Base-by-base conservation (phyloP, 176 grass and related monocot species). In the Bromus sterilis region DNA sequence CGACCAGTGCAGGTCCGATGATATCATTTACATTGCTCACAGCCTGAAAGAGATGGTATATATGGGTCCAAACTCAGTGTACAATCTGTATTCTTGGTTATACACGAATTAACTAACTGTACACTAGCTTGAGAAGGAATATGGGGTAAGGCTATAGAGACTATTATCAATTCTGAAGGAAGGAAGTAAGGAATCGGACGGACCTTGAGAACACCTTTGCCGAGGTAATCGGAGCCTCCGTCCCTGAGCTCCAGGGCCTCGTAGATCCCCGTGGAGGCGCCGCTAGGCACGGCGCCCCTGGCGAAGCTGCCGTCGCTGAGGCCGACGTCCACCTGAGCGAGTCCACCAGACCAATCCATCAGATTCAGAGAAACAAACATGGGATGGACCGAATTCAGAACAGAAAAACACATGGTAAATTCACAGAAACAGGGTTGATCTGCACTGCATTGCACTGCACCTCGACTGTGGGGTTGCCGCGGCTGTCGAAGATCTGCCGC, bases 401-500 rank as follows among this genome's bases (percentile, higher is more conserved):
- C 43, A 48, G 24, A n/a, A n/a, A n/a, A n/a, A n/a, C n/a, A n/a
- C n/a, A n/a, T n/a, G n/a, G n/a, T n/a, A n/a, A n/a, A n/a, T n/a
- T n/a, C n/a, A n/a, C n/a, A n/a, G n/a, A n/a, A n/a, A n/a, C n/a
- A n/a, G 3, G 55, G 23, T 57, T 57, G 9, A 23, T 56, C 18
- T 25, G 9, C 53, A 58, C n/a, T 26, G 9, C 56, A n/a, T n/a
- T n/a, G 23, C 23, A 57, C 55, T n/a, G 40, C 56, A 88, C 87
- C 82, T 89, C 82, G 49, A 94, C 91, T 26, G 88, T 94, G 76
- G 88, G 91, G 74, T 94, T 97, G 43, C 94, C 94, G 58, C 94
- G 94, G 92, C 94, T 97, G 83, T 97, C 94, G 62, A 97, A 92
- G 92, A 97, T 97, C 78, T 97, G 92, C 39, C 94, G 81, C 53